Evolutionary conservation across 192 early-diverging fungal species (phyloP).

Genomic region (Coemansia umbellata): DNA sequence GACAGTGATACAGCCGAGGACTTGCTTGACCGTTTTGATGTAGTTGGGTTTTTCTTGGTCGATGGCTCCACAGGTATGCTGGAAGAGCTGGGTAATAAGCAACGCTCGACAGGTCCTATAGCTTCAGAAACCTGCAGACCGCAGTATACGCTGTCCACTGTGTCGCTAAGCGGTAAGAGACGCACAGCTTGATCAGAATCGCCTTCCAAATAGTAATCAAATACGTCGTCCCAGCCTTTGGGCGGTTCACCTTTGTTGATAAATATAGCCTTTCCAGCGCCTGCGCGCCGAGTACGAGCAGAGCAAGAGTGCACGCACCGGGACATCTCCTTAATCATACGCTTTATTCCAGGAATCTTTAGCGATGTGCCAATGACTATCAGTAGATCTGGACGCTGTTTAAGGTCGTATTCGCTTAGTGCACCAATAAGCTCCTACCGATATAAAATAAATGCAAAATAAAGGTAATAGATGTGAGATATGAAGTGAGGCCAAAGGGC

Average conservation of each 20-base stretch:
- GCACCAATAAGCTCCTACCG: constrained; percentile 43
- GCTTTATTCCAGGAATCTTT: constrained; percentile 51
- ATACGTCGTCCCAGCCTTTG: constrained; percentile 49
- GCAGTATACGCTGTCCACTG: neutral
- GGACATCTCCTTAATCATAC: constrained; percentile 51
- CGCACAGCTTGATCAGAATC: constrained; percentile 37
- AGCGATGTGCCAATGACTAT: constrained; percentile 56
- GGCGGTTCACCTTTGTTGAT: constrained; percentile 49
- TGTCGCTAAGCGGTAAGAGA: constrained; percentile 16
- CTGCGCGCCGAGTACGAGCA: constrained; percentile 25
- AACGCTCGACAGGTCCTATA: neutral
- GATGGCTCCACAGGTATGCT: neutral
- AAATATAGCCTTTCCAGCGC: constrained; percentile 42
- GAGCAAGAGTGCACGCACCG: constrained; percentile 43
- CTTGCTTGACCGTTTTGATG: neutral
- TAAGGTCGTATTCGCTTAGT: constrained; percentile 45
- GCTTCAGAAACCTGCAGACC: too few species aligned
- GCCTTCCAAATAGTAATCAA: constrained; percentile 49
- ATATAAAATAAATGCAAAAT: neutral
- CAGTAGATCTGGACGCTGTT: constrained; percentile 47
- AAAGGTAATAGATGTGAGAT: neutral
- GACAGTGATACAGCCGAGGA: neutral
- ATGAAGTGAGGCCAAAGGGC: neutral
- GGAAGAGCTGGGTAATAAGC: neutral
- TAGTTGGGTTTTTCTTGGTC: neutral